Evolutionary conservation across 108 stramenopile species (phyloP).

Genomic region (Nannochloropsis salina): DNA sequence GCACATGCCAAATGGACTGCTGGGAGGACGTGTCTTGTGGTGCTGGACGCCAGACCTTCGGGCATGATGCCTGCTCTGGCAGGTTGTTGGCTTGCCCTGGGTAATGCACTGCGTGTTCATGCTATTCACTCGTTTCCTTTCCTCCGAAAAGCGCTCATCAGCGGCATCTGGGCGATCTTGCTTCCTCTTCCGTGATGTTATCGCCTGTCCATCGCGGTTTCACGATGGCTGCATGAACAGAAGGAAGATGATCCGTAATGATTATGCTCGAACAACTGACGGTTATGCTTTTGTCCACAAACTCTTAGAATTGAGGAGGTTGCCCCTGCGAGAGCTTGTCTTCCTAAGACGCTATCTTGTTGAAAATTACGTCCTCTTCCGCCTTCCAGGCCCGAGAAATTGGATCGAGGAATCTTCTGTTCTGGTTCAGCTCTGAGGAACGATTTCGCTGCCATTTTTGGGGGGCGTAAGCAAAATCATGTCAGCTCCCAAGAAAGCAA

Average conservation of each 20-base stretch:
- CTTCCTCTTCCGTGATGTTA: no score
- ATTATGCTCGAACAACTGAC: neutral
- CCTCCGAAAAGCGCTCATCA: neutral
- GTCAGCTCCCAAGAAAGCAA: constrained; percentile 1
- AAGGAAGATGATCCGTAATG: neutral
- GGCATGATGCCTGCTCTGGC: neutral
- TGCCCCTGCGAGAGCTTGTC: neutral
- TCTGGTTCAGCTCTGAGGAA: neutral
- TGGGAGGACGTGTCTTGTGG: neutral
- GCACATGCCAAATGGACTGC: neutral
- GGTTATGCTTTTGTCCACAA: neutral
- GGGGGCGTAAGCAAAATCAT: neutral
- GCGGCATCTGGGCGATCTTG: no score
- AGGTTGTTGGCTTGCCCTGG: neutral
- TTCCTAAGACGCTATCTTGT: no score
- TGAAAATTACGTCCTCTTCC: neutral
- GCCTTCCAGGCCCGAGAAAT: neutral
- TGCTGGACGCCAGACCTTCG: neutral
- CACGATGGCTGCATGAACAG: neutral
- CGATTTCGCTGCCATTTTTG: neutral
- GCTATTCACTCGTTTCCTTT: neutral
- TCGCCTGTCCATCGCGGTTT: no score
- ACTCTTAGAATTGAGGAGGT: neutral
- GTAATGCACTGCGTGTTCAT: neutral
- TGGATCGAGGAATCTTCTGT: constrained; percentile 13